Evolutionary conservation across 2,329 filamentous ascomycete species (phyloP).

Genomic region (Colletotrichum siamense): DNA sequence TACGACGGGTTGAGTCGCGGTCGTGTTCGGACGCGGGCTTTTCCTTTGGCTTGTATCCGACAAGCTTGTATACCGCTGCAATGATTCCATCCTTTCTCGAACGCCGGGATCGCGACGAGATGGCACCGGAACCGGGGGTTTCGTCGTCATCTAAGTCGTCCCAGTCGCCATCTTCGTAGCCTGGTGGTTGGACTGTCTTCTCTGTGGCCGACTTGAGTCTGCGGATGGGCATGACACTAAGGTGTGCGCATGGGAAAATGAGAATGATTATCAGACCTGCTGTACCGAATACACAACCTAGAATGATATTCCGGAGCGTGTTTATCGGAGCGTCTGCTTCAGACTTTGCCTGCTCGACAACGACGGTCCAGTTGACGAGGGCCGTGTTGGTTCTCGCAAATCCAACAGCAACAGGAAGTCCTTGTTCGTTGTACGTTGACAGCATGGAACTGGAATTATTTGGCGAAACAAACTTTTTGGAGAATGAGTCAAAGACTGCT

Average conservation of each 20-base stretch:
- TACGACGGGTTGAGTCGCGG: slow-evolving; percentile 50
- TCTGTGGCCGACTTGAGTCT: slow-evolving; percentile 77
- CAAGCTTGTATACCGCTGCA: slow-evolving; percentile 14
- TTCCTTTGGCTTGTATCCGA: slow-evolving; percentile 26
- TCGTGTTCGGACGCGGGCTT: slow-evolving; percentile 33
- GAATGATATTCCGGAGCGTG: slow-evolving; percentile 77
- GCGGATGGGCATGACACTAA: slow-evolving; percentile 80
- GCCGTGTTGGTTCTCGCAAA: slow-evolving; percentile 72
- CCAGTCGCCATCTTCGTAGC: slow-evolving; percentile 53
- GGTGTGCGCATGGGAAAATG: slow-evolving; percentile 80
- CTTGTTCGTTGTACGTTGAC: slow-evolving; percentile 76
- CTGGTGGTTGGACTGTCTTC: slow-evolving; percentile 72
- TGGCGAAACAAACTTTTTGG: slow-evolving; percentile 48
- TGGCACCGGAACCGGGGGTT: slow-evolving; percentile 43
- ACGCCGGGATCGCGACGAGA: slow-evolving; percentile 40
- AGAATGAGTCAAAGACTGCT: slow-evolving; percentile 66
- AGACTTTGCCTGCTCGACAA: slow-evolving; percentile 76
- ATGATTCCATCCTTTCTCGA: slow-evolving; percentile 42
- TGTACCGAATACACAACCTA: slow-evolving; percentile 86
- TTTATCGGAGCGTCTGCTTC: slow-evolving; percentile 81
- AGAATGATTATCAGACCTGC: slow-evolving; percentile 75
- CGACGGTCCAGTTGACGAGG: slow-evolving; percentile 81
- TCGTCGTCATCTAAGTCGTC: slow-evolving; percentile 54
- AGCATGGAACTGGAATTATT: slow-evolving; percentile 76
- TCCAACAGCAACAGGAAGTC: slow-evolving; percentile 75